Base-by-base conservation (phyloP, 352 stramenopile species). In the Globisporangium yorkense region DNA sequence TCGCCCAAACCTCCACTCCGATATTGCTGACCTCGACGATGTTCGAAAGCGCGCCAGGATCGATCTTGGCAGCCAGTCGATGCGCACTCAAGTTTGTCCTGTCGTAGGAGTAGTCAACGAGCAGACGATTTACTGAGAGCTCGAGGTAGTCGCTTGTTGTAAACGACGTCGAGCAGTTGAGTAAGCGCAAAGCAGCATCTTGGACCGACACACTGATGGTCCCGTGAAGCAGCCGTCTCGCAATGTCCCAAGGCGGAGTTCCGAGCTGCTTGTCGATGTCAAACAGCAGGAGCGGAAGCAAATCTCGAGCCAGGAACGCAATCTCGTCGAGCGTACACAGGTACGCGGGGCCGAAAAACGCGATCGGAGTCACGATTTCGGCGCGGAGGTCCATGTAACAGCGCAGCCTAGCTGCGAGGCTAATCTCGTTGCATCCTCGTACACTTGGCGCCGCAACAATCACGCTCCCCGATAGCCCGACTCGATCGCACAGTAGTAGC, bases 21-120 rank as follows among this genome's bases (percentile, higher is more conserved):
- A 89, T 44, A 33, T 67, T 69, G 20, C 65, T 85, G 5, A 92
- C 59, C 54, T 94, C 81, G 18, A 69, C 68, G 16, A 88, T 74
- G 47, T 87, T 77, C 33, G 74, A 76, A 5, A 92, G 40, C 1
- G 74, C 74, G 35, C 76, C 74, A 21, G 84, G 84, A n/a, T 92
- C 77, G 46, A 92, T 85, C 64, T 84, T 89, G 4, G 62, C 66
- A 1, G 68, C 71, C 31, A 90, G 31, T 41, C 71, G 71, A 13
- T 77, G 65, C 8, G 89, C 56, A 12, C 74, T 61, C 3, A 89
- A 33, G 35, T 74, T 64, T 6, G 77, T 66, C 35, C 55, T 65
- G 1, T 68, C 67, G 43, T 58, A 62, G 0, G 57, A 54, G 41
- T 82, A 89, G 2, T 52, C 53, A 7, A 82, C n/a, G 10, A 57